These are phyloP conservation scores for Trametes sanguinea DNA, from an alignment of 768 basidiomycete species.

Conservation along the genomic window DNA sequence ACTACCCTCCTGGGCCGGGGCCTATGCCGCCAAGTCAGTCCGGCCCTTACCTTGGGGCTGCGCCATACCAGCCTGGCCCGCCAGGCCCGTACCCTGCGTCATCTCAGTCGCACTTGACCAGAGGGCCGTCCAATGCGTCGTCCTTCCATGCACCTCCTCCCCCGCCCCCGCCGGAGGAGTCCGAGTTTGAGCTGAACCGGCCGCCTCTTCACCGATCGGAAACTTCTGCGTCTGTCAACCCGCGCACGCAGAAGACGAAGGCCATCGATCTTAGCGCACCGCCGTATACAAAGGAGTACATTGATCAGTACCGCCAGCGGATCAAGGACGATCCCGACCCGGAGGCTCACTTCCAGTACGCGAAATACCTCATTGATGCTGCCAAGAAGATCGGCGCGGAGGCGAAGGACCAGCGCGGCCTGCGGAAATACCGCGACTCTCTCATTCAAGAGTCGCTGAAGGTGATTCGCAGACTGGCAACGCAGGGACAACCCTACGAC, in stretches of 20 bases:
- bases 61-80: slow-evolving; percentile 20
- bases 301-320: slow-evolving; percentile 95
- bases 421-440: slow-evolving; percentile 87
- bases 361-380: slow-evolving; percentile 99
- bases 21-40: slow-evolving; percentile 23
- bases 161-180: slow-evolving; percentile 28
- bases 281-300: slow-evolving; percentile 93
- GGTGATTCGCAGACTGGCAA: slow-evolving; percentile 89
- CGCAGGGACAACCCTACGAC: slow-evolving; percentile 87
- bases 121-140: slow-evolving; percentile 21
- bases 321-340: slow-evolving; percentile 99
- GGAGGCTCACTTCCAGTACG: slow-evolving; percentile 95
- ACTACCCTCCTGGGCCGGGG: slow-evolving; percentile 12
- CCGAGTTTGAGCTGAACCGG: slow-evolving; percentile 57
- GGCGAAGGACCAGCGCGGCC: slow-evolving; percentile 76
- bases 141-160: slow-evolving; percentile 21
- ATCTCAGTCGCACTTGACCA: slow-evolving; percentile 14
- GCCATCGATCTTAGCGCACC: slow-evolving; percentile 81
- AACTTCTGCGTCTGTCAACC: slow-evolving; percentile 56
- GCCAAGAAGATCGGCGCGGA: slow-evolving; percentile 85
- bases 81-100: slow-evolving; percentile 27
- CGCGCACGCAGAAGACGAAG: slow-evolving; percentile 69
- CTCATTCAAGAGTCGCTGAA: slow-evolving; percentile 89
- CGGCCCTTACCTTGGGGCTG: slow-evolving; percentile 20
- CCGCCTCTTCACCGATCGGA: slow-evolving; percentile 58